Percentiles rank a stretch among this genome's conserved stretches.
Conservation (phyloP, 2,329 filamentous ascomycete species). For the Trichoderma lentiforme region DNA sequence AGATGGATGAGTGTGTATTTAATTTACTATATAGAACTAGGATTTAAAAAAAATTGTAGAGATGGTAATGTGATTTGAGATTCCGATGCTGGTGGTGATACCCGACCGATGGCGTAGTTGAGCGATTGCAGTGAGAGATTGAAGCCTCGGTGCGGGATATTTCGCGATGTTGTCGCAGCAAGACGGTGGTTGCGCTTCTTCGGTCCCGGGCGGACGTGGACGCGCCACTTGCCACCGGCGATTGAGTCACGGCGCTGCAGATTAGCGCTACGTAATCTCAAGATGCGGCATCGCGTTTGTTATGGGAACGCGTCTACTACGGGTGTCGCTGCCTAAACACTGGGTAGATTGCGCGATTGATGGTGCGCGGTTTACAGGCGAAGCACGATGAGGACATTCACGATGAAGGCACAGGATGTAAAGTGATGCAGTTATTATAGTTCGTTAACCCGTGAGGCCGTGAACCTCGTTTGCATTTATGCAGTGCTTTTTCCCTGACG, state of each 20-base stretch:
- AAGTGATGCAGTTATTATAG: neutral
- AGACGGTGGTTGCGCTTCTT: neutral
- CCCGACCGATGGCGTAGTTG: neutral
- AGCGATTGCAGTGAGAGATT: neutral
- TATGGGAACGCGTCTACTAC: neutral
- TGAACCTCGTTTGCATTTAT: slow-evolving; percentile 24
- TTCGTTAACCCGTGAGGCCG: slow-evolving; percentile 1
- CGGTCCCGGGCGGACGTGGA: neutral
- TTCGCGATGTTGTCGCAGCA: neutral
- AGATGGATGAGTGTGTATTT: neutral
- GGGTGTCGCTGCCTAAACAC: neutral
- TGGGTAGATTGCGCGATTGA: neutral
- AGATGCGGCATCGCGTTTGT: neutral
- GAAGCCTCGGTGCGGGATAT: neutral
- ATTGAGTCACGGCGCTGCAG: neutral
- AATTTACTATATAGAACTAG: neutral
- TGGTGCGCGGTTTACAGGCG: neutral
- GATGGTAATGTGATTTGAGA: neutral
- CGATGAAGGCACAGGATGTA: neutral
- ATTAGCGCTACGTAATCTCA: neutral
- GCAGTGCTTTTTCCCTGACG: slow-evolving; percentile 14
- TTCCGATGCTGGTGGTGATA: neutral
- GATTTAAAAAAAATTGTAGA: neutral
- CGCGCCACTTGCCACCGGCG: neutral
- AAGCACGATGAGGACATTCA: neutral